A percentile compares a stretch with the other conserved stretches of the same genome.
These are phyloP conservation scores for Pezicula radicicola DNA, from an alignment of 2,329 filamentous ascomycete species.

Conservation along the genomic window DNA sequence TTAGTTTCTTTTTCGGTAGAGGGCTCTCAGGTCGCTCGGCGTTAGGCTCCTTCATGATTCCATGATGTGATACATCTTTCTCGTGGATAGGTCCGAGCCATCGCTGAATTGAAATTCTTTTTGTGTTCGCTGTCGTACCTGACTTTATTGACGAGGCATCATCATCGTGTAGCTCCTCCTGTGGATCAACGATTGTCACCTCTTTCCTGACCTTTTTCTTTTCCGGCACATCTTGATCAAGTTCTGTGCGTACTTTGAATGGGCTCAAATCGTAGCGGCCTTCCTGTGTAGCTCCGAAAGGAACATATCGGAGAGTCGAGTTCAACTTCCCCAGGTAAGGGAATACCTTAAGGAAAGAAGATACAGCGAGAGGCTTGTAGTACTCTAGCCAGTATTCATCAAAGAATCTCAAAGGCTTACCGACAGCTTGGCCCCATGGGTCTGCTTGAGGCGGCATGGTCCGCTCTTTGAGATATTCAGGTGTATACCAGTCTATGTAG, in stretches of 20 bases:
- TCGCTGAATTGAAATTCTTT: conserved; percentile 53
- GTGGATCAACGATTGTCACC: conserved; percentile 65
- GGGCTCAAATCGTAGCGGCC: conserved; percentile 82
- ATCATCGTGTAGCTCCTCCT: conserved; percentile 35
- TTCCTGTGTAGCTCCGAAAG: conserved; percentile 68
- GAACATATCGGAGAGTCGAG: conserved; percentile 80
- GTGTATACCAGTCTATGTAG: conserved; percentile 90
- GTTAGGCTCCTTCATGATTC: conserved; percentile 55
- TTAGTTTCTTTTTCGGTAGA: conserved; percentile 47
- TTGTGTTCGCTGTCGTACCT: conserved; percentile 35
- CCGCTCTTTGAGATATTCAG: conserved; percentile 64
- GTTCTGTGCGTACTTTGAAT: conserved; percentile 73
- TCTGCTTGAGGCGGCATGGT: conserved; percentile 22
- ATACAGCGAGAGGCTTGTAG: conserved; percentile 83
- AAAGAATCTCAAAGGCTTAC: conserved; percentile 48
- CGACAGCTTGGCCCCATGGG: conserved; percentile 11
- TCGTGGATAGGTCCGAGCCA: conserved; percentile 54
- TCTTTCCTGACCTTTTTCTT: conserved; percentile 66
- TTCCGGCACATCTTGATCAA: conserved; percentile 54
- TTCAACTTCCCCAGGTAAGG: conserved; percentile 76
- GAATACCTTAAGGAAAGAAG: conserved; percentile 89
- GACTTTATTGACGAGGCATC: conserved; percentile 40
- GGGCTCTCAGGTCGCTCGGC: conserved; percentile 16
- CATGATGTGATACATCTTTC: conserved; percentile 31
- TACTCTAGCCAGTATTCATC: conserved; percentile 99